Conservation (phyloP, 148 eudicot genomes). For the Arbutus unedo region DNA sequence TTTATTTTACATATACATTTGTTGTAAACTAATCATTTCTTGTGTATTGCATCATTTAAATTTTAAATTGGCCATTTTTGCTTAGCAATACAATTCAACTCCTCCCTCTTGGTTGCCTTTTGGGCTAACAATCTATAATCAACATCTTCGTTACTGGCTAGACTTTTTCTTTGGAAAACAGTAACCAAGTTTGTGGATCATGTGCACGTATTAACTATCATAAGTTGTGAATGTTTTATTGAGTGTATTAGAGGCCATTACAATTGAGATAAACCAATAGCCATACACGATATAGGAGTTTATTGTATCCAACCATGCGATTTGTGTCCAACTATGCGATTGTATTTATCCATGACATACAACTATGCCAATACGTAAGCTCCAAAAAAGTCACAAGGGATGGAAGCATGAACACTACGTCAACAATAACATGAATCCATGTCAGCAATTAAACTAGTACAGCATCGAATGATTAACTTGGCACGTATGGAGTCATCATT, state of each 20-base stretch:
- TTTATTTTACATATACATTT: too few relatives aligned
- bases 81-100: too few relatives aligned
- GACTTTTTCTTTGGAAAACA: background rate
- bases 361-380: background rate
- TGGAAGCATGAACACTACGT: background rate
- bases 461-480: background rate
- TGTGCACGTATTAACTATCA: background rate
- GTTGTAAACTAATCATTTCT: too few relatives aligned
- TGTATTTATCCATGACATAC: background rate
- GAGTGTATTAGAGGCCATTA: background rate
- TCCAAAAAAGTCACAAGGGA: background rate
- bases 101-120: too few relatives aligned
- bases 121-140: too few relatives aligned
- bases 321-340: background rate
- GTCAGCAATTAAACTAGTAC: background rate
- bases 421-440: background rate
- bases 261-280: background rate
- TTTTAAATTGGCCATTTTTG: too few relatives aligned
- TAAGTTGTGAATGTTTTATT: background rate
- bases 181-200: background rate
- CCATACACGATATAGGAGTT: background rate
- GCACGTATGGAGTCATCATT: background rate
- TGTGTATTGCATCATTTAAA: too few relatives aligned
- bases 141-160: background rate
- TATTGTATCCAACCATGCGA: background rate